Conservation (phyloP, 2,329 filamentous ascomycete genomes). For the Leptoxyphium fumago region DNA sequence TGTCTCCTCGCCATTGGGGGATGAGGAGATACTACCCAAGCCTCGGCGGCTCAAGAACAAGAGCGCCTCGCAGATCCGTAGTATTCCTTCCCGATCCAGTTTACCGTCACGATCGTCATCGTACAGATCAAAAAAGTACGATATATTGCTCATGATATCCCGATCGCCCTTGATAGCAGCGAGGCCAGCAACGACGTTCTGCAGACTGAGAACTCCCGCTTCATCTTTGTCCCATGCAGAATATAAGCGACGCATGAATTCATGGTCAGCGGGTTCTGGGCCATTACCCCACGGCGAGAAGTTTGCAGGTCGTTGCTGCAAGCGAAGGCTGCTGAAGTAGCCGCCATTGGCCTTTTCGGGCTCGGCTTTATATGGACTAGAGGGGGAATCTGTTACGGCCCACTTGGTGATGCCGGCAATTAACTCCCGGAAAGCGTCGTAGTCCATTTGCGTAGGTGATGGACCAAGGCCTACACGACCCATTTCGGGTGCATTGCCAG, state of each 20-base stretch:
- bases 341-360: conserved; percentile 39
- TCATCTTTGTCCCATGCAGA: conserved; percentile 73
- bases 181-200: conserved; percentile 82
- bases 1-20: conserved; percentile 21
- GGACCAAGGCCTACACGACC: conserved; percentile 78
- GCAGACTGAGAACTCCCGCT: conserved; percentile 63
- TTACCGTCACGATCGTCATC: conserved; percentile 84
- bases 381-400: conserved; percentile 78
- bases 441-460: conserved; percentile 90
- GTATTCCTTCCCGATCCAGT: conserved; percentile 87
- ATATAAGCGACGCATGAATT: conserved; percentile 83
- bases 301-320: conserved; percentile 21
- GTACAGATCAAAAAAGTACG: conserved; percentile 94
- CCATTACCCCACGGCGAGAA: conserved; percentile 43
- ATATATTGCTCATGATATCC: conserved; percentile 96
- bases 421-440: conserved; percentile 90
- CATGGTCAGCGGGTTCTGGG: conserved; percentile 73
- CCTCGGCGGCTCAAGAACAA: conserved; percentile 84
- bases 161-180: conserved; percentile 82
- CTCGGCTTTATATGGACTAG: conserved; percentile 38
- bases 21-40: conserved; percentile 56
- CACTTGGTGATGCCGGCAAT: conserved; percentile 74
- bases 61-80: conserved; percentile 85
- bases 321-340: conserved; percentile 37
- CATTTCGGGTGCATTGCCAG: conserved; percentile 49